A percentile compares a stretch with the other conserved stretches of the same genome.
phyloP scores from a whole-genome alignment of 768 basidiomycete genomes.

The Boletus subparvulus region DNA sequence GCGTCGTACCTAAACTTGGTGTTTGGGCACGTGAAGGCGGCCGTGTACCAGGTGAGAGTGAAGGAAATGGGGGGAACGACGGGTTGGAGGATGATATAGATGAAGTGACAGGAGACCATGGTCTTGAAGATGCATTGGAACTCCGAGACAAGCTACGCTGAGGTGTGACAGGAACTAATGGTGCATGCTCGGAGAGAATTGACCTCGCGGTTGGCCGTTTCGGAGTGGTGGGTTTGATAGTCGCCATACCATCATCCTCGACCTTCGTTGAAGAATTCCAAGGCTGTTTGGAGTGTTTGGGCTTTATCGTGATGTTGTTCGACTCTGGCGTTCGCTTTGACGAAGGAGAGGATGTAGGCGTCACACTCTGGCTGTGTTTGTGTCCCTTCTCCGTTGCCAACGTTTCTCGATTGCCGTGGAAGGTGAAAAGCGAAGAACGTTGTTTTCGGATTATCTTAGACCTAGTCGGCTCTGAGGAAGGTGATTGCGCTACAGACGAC shows the following conservation, averaged over 20 bases:
- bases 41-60: conserved; percentile 28
- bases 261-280: conserved; percentile 87
- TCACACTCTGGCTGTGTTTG: conserved; percentile 69
- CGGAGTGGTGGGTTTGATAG: conserved; percentile 49
- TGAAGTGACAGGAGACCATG: conserved; percentile 76
- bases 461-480: conserved; percentile 55
- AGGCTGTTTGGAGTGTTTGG: conserved; percentile 42
- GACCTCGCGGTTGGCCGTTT: conserved; percentile 51
- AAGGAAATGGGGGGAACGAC: conserved; percentile 37
- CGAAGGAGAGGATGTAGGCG: conserved; percentile 63
- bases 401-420: conserved; percentile 44
- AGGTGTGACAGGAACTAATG: conserved; percentile 50
- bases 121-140: conserved; percentile 75
- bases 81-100: conserved; percentile 57
- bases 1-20: conserved; percentile 45
- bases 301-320: conserved; percentile 43
- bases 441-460: conserved; percentile 46
- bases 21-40: conserved; percentile 62
- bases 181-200: conserved; percentile 40
- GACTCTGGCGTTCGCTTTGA: conserved; percentile 36
- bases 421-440: conserved; percentile 60
- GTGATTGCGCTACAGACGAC: conserved; percentile 34
- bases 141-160: conserved; percentile 68
- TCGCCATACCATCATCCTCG: conserved; percentile 49
- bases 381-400: conserved; percentile 61